Evolutionary conservation across 805 yeast species (phyloP), one percentile per base, ranked within the genome.

Genomic region (Yamadazyma insecticola): DNA sequence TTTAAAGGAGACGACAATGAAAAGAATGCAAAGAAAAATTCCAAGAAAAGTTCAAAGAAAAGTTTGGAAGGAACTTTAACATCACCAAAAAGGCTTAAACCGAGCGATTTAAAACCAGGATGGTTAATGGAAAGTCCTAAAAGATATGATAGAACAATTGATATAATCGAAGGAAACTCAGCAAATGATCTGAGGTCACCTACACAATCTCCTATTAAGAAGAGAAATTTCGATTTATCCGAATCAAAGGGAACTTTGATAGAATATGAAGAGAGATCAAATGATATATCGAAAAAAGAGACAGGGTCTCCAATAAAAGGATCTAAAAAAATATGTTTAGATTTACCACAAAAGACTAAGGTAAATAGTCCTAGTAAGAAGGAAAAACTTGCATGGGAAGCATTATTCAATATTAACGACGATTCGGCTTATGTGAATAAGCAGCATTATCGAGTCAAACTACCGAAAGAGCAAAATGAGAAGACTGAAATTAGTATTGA

Each of bases 351-450:
- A 23, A 13, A 8, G 8, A 23, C 8, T 8, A 7, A 7, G n/a
- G 12, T 7, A 7, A 10, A 8, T 18, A 18, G 24, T 15, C 31
- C 31, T 4, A n/a, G 20, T 13, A 21, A 16, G 14, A 6, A 20
- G 6, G 31, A 28, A 14, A 20, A 21, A 12, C 5, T 14, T 10
- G 31, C 31, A 11, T 28, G 31, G 31, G 31, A 28, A 6, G 10
- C 4, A 6, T 11, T 28, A 6, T 18, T 17, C n/a, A 18, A 14
- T 6, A 6, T 21, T 20, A 26, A 28, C 6, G n/a, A 12, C 10
- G 17, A 8, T 8, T 23, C 30, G 12, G 24, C 19, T 5, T 27
- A 27, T 16, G n/a, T 6, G 16, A 8, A 22, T 23, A 8, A 12
- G 24, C 6, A 27, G 12, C 6, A 6, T n/a, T 6, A 10, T 10